Percentiles rank a stretch among this genome's conserved stretches.
phyloP scores from a whole-genome alignment of 192 early-diverging fungal species.

The Coemansia sp. region DNA sequence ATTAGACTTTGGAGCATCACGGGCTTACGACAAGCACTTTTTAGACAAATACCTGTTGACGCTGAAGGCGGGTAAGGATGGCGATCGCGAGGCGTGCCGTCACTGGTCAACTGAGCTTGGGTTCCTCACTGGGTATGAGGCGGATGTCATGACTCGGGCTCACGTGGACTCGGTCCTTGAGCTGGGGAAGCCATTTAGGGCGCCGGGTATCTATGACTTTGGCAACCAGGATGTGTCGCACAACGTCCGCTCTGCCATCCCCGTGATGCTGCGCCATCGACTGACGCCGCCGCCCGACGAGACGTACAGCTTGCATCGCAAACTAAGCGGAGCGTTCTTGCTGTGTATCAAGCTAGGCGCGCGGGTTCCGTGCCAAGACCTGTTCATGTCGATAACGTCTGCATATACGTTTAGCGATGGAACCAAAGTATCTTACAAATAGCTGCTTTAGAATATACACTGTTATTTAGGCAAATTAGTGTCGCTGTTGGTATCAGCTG shows the following conservation, averaged over 20 bases:
- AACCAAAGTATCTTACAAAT: conserved; percentile 19
- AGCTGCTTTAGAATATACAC: neutral
- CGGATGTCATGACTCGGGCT: conserved; percentile 78
- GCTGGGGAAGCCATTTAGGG: conserved; percentile 81
- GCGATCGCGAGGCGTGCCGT: conserved; percentile 73
- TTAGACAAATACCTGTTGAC: conserved; percentile 73
- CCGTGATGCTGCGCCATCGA: conserved; percentile 90
- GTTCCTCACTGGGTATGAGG: conserved; percentile 93
- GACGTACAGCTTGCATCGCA: conserved; percentile 93
- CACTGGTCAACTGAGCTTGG: conserved; percentile 80
- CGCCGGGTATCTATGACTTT: conserved; percentile 66
- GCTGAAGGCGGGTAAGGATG: conserved; percentile 67
- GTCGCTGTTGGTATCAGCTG: neutral
- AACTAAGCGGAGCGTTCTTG: conserved; percentile 90
- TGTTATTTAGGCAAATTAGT: neutral
- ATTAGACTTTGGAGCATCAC: conserved; percentile 93
- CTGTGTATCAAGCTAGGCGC: conserved; percentile 81
- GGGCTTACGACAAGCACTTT: conserved; percentile 75
- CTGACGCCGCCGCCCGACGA: conserved; percentile 98
- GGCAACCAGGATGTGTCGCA: conserved; percentile 77
- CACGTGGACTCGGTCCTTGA: conserved; percentile 87
- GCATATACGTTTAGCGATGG: conserved; percentile 42
- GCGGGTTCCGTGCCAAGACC: conserved; percentile 49
- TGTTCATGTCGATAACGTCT: conserved; percentile 40
- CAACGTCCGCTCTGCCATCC: conserved; percentile 84